Evolutionary conservation across 441 rosid species (phyloP), one percentile per base, ranked within the genome.

Genomic region (Brassica balearica): DNA sequence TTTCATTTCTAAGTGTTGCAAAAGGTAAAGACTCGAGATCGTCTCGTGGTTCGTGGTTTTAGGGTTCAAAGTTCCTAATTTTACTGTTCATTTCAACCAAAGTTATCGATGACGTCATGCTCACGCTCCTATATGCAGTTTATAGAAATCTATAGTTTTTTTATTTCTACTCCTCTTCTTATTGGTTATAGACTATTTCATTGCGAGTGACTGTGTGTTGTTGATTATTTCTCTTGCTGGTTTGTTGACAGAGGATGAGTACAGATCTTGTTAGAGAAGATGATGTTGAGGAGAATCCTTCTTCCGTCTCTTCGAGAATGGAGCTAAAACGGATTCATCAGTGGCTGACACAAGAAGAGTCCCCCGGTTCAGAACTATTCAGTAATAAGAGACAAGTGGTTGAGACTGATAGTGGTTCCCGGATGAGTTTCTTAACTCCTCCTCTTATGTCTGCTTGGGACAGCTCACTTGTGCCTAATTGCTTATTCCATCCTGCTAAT

Each of bases 371-470:
- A 48, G 84, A 87, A 73, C 70, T 73, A 10, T 65, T 79, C 67
- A 78, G 85, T 65, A 55, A 7, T 77, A 91, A 91, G 86, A 86
- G 84, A 73, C 95, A 84, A 61, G 75, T 86, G 41, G 61, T 84
- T 8, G 77, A 80, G 73, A 58, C n/a, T 51, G 88, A 84, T 68
- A 78, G 67, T 66, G 76, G 64, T 66, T 65, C 80, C 68, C 22
- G 38, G 8, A 22, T 7, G 0, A 41, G 46, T 63, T 63, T 29
- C 43, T 14, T 29, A 72, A 43, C 60, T 43, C 86, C 77, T 51
- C 74, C 34, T 29, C 34, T 68, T 48, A n/a, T 80, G 62, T 56
- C 78, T 58, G 12, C 76, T 59, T 87, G 89, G 88, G 87, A 83
- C 62, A 73, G 41, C 46, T 71, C 83, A 65, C 77, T 88, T 66